Evolutionary conservation across 164 flowering plant genomes (phyloP).

Genomic region (Chimonanthus praecox): DNA sequence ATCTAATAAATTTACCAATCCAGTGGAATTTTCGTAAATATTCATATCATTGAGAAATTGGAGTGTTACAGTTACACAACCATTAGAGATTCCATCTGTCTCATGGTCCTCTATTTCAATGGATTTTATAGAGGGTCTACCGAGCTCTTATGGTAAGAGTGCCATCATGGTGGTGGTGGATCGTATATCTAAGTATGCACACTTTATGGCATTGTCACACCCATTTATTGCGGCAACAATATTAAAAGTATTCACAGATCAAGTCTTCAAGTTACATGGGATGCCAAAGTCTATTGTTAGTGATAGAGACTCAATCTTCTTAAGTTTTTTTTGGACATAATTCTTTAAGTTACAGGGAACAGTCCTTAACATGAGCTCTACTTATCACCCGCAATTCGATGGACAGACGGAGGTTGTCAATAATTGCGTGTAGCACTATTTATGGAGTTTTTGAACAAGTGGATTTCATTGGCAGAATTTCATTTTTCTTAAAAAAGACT

Average conservation of each 20-base stretch:
- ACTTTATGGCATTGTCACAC: background rate
- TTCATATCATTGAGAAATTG: too few species aligned
- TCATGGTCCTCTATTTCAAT: background rate
- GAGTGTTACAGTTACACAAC: too few species aligned
- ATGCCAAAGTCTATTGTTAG: background rate
- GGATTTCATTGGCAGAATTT: slow-evolving; percentile 7
- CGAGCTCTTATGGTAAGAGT: background rate
- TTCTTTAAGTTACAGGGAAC: background rate
- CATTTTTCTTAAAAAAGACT: slow-evolving; percentile 6
- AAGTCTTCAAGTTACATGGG: background rate
- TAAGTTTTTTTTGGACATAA: background rate
- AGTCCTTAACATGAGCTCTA: background rate
- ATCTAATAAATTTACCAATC: too few species aligned
- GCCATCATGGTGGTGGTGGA: background rate
- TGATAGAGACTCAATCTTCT: background rate
- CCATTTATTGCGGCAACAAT: background rate
- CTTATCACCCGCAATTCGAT: slow-evolving; percentile 3
- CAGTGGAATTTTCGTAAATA: too few species aligned
- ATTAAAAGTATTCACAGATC: background rate
- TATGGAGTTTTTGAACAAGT: slow-evolving; percentile 6
- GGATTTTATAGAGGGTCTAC: background rate
- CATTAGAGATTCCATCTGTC: background rate
- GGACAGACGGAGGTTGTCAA: slow-evolving; percentile 13
- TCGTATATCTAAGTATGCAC: background rate
- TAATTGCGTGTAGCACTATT: background rate